phyloP scores from a whole-genome alignment of 225 moss, liverwort and hornwort genomes.

The Sphagnum tenellum region DNA sequence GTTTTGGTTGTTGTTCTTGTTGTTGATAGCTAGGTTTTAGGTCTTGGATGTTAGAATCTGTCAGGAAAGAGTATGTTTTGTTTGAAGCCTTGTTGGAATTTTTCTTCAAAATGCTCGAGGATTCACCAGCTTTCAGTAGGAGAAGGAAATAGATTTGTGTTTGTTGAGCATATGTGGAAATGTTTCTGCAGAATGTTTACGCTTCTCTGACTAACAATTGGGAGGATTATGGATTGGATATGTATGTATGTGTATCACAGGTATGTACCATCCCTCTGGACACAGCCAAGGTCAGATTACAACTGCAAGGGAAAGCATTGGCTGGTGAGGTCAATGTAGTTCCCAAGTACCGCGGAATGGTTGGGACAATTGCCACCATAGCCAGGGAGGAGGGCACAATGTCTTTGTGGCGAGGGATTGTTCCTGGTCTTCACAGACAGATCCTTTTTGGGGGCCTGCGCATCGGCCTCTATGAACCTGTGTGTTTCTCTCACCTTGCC shows the following conservation, averaged over 20 bases:
- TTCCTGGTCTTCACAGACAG: slow-evolving; percentile 92
- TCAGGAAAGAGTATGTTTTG: too few relatives aligned
- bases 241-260: slow-evolving; percentile 24
- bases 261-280: slow-evolving; percentile 85
- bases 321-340: slow-evolving; percentile 47
- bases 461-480: slow-evolving; percentile 93
- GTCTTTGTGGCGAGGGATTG: slow-evolving; percentile 85
- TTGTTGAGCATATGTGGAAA: too few relatives aligned
- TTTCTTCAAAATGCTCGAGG: not conserved
- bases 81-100: too few relatives aligned
- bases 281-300: slow-evolving; percentile 91
- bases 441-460: slow-evolving; percentile 92
- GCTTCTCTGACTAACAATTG: not conserved
- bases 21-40: too few relatives aligned
- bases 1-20: too few relatives aligned
- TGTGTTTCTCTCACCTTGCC: slow-evolving; percentile 11
- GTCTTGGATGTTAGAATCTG: too few relatives aligned
- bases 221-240: not conserved
- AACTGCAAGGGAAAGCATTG: slow-evolving; percentile 83
- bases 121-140: not conserved
- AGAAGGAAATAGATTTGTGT: too few relatives aligned
- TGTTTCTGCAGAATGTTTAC: too few relatives aligned
- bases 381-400: slow-evolving; percentile 70
- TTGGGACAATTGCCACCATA: slow-evolving; percentile 80
- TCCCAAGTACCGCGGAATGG: slow-evolving; percentile 82